Conservation (phyloP, 2,329 filamentous ascomycete species). For the Botrytis medusae region DNA sequence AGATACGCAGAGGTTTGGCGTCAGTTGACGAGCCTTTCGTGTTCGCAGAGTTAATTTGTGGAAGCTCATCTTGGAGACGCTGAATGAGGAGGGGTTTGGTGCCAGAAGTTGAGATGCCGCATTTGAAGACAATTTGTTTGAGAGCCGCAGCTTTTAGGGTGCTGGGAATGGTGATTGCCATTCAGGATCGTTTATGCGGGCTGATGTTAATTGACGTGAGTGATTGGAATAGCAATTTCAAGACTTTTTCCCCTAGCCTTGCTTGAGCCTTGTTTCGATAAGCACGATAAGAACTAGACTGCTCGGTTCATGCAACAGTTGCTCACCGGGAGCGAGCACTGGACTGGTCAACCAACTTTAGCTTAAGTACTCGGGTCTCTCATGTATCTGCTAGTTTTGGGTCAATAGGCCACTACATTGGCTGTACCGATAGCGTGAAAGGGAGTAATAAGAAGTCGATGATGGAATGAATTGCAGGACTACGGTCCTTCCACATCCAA, state of each 20-base stretch:
- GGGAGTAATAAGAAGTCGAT: not conserved
- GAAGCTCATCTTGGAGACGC: slow-evolving; percentile 49
- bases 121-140: slow-evolving; percentile 58
- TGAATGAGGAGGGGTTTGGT: slow-evolving; percentile 55
- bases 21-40: slow-evolving; percentile 27
- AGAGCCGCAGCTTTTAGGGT: slow-evolving; percentile 54
- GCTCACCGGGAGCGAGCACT: not conserved
- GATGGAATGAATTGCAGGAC: not conserved
- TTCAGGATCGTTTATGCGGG: slow-evolving; percentile 30
- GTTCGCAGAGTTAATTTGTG: not conserved
- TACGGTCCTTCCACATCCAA: not conserved
- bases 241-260: not conserved
- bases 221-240: not conserved
- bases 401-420: not conserved
- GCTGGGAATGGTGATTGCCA: slow-evolving; percentile 36
- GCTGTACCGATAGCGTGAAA: not conserved
- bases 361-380: not conserved
- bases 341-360: not conserved
- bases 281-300: not conserved
- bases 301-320: not conserved
- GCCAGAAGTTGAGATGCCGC: slow-evolving; percentile 59
- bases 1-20: slow-evolving; percentile 46
- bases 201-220: not conserved
- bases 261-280: not conserved
- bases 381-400: not conserved